Percentiles rank a stretch among this genome's conserved stretches.
phyloP scores from a whole-genome alignment of 768 basidiomycete species.

The Dioszegia aurantiaca region DNA sequence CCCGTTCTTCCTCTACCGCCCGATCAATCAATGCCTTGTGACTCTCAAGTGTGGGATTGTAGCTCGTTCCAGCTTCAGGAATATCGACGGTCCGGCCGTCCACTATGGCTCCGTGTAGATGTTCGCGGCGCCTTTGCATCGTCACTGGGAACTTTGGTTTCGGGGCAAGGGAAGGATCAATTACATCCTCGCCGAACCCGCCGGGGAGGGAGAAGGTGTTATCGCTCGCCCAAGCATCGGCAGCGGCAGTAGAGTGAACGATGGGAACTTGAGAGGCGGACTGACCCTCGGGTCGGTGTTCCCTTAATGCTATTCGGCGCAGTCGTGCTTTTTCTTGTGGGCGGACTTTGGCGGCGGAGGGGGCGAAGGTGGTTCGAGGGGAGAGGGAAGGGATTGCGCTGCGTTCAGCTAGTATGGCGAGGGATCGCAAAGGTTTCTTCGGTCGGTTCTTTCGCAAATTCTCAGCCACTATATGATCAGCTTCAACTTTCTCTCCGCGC shows the following conservation, averaged over 20 bases:
- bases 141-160: slow-evolving; percentile 44
- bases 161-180: slow-evolving; percentile 48
- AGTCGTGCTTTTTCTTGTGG: slow-evolving; percentile 72
- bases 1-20: slow-evolving; percentile 67
- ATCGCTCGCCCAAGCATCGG: slow-evolving; percentile 16
- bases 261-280: slow-evolving; percentile 8
- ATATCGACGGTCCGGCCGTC: slow-evolving; percentile 36
- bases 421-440: slow-evolving; percentile 55
- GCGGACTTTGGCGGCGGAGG: slow-evolving; percentile 52
- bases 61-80: slow-evolving; percentile 81
- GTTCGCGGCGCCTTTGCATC: slow-evolving; percentile 35
- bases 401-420: slow-evolving; percentile 77
- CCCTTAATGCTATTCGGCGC: slow-evolving; percentile 57
- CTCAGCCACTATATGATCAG: slow-evolving; percentile 39
- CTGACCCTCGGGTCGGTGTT: slow-evolving; percentile 12
- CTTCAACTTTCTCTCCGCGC: background rate
- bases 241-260: background rate
- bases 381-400: slow-evolving; percentile 82
- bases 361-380: slow-evolving; percentile 54
- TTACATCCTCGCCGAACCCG: slow-evolving; percentile 36
- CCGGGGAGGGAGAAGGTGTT: slow-evolving; percentile 6
- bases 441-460: slow-evolving; percentile 36
- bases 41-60: slow-evolving; percentile 75
- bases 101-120: slow-evolving; percentile 24
- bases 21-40: slow-evolving; percentile 68